Evolutionary conservation across 805 yeast genomes (phyloP), one percentile per base, ranked within the genome.

Genomic region (Candida germanica): DNA sequence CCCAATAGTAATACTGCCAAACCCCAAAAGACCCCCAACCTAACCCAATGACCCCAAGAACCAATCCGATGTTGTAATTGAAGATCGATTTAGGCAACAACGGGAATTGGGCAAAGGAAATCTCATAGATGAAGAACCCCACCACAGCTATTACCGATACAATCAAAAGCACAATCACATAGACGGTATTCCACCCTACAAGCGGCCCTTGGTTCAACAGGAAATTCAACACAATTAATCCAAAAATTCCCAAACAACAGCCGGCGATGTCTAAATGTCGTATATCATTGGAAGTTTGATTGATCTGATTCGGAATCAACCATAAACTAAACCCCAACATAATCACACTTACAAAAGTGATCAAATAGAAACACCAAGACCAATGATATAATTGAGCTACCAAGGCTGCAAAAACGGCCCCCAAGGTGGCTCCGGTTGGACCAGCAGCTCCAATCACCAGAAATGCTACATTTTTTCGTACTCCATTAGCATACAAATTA

Each of bases 21-120:
- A 82, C 66, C 2, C 91, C 88, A 59, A 83, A 84, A 13, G 84
- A 72, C 1, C 86, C 81, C 93, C 93, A 84, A 0, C 91, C 91
- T 5, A 77, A 58, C 3, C 75, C 66, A 23, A 81, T 60, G 27
- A 76, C 66, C 1, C 58, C 47, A 28, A 84, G 58, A 1, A 80
- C 74, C 39, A 79, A 51, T 0, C 71, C 64, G 16, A 71, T 66
- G 29, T 73, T 67, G 5, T 56, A 37, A 33, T 64, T 66, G 53
- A 80, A 64, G 1, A 72, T 67, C 1, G 66, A 61, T 7, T 51
- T 46, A 2, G 87, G 88, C 5, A 82, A 48, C 11, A 82, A 53
- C 8, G 87, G 87, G 45, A 67, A 44, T 26, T 51, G 19, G 23
- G 70, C 66, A 47, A 65, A 56, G 11, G 56, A 55, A n/a, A 58